Conservation (phyloP, 129 eudicot genomes). For the Cynara cardunculus region DNA sequence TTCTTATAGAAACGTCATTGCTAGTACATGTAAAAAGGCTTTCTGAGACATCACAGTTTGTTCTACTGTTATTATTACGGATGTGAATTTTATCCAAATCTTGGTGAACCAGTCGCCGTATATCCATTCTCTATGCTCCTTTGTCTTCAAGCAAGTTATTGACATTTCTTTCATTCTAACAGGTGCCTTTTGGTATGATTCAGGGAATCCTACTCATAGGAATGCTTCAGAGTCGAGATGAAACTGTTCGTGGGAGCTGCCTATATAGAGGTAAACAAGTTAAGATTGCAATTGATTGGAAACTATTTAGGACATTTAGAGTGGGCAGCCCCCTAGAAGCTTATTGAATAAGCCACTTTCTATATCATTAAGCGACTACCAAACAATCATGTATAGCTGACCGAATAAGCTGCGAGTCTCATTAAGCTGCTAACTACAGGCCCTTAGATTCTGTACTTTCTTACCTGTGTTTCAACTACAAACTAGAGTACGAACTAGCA, state of each 20-base stretch:
- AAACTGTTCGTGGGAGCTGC: conserved; percentile 64
- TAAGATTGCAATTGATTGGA: conserved; percentile 1
- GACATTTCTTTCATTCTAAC: neutral
- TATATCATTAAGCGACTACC: no score
- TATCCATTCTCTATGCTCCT: neutral
- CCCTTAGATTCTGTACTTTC: neutral
- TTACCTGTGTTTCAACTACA: neutral
- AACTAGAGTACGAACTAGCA: neutral
- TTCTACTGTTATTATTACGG: neutral
- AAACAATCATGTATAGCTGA: no score
- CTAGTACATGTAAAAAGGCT: neutral
- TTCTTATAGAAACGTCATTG: neutral
- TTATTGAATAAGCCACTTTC: no score
- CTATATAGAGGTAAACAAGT: conserved; percentile 61
- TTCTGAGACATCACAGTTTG: no score
- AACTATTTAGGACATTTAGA: neutral
- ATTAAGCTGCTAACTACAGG: no score
- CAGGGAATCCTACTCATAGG: conserved; percentile 35
- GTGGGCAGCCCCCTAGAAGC: neutral
- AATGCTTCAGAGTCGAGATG: conserved; percentile 54
- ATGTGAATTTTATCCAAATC: neutral
- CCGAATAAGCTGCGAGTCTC: no score
- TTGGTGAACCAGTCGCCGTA: neutral
- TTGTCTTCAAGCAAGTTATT: neutral
- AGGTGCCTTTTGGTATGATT: neutral